Conservation (phyloP, 345 rosid species). For the Hypericum perforatum region DNA sequence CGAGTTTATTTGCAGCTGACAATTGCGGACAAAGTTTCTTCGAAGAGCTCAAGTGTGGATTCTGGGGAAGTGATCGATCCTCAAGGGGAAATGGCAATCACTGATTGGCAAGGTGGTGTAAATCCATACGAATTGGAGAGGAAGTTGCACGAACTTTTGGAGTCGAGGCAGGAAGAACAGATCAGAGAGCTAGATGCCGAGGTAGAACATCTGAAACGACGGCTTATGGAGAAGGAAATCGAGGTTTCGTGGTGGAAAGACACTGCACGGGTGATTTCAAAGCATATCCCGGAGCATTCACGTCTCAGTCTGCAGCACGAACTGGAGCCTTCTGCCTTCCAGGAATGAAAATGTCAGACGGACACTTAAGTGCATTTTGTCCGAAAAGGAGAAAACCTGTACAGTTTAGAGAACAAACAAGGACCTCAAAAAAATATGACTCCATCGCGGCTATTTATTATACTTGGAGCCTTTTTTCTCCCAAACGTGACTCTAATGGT, state of each 20-base stretch:
- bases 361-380: too few species aligned
- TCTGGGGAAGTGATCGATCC: constrained; percentile 25
- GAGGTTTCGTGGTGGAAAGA: constrained; percentile 81
- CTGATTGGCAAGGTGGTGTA: constrained; percentile 30
- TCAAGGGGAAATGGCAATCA: constrained; percentile 4
- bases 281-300: constrained; percentile 31
- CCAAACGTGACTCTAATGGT: too few species aligned
- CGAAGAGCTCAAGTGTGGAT: constrained; percentile 15
- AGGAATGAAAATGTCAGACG: too few species aligned
- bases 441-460: too few species aligned
- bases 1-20: too few species aligned
- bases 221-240: constrained; percentile 45
- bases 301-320: constrained; percentile 2
- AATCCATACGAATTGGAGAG: constrained; percentile 57
- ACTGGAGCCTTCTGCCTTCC: not conserved
- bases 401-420: too few species aligned
- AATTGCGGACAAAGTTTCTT: constrained; percentile 9
- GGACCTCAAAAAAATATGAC: too few species aligned
- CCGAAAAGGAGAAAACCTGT: too few species aligned
- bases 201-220: constrained; percentile 28
- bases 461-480: too few species aligned
- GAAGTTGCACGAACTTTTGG: constrained; percentile 53
- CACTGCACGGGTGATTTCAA: constrained; percentile 41
- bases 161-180: constrained; percentile 52
- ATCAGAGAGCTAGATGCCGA: constrained; percentile 58